Percentiles rank a stretch among this genome's conserved stretches.
phyloP scores from a whole-genome alignment of 2,329 filamentous ascomycete genomes.

The Grosmannia penicillata region DNA sequence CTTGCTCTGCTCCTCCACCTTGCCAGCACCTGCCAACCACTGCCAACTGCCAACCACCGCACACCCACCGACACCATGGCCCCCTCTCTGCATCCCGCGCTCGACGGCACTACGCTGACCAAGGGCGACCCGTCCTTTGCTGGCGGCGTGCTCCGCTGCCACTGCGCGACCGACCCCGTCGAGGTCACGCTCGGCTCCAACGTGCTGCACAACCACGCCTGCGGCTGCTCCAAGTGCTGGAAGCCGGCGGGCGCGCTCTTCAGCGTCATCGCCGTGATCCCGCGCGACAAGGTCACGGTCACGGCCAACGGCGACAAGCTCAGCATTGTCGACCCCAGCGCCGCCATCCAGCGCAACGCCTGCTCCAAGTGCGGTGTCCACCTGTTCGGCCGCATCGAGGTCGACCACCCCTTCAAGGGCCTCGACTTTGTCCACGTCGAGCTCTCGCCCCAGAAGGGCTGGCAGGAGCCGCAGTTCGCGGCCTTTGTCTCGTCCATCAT shows the following conservation, averaged over 20 bases:
- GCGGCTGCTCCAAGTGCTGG: conserved; percentile 61
- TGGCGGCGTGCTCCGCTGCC: conserved; percentile 48
- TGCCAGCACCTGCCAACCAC: no score
- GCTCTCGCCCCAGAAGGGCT: conserved; percentile 43
- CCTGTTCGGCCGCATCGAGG: conserved; percentile 49
- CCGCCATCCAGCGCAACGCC: conserved; percentile 44
- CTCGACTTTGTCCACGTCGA: conserved; percentile 56
- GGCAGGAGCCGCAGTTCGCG: conserved; percentile 58
- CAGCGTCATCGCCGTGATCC: conserved; percentile 47
- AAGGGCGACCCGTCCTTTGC: conserved; percentile 38
- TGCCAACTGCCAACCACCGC: no score
- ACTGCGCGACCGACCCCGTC: conserved; percentile 39
- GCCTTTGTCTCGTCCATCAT: conserved; percentile 54
- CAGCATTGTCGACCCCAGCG: conserved; percentile 35
- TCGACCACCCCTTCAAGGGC: conserved; percentile 50
- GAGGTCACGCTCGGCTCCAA: conserved; percentile 42
- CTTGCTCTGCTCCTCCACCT: no score
- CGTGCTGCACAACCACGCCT: conserved; percentile 55
- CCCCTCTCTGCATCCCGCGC: conserved; percentile 40
- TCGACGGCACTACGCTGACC: conserved; percentile 43
- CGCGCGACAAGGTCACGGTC: conserved; percentile 36
- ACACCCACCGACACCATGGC: conserved; percentile 1
- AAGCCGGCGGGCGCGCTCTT: conserved; percentile 51
- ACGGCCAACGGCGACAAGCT: conserved; percentile 45
- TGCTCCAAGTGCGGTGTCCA: conserved; percentile 48